A percentile compares a stretch with the other conserved stretches of the same genome.
These are phyloP conservation scores for Smittium mucronatum DNA, from an alignment of 371 early-diverging fungal genomes.

Conservation along the genomic window DNA sequence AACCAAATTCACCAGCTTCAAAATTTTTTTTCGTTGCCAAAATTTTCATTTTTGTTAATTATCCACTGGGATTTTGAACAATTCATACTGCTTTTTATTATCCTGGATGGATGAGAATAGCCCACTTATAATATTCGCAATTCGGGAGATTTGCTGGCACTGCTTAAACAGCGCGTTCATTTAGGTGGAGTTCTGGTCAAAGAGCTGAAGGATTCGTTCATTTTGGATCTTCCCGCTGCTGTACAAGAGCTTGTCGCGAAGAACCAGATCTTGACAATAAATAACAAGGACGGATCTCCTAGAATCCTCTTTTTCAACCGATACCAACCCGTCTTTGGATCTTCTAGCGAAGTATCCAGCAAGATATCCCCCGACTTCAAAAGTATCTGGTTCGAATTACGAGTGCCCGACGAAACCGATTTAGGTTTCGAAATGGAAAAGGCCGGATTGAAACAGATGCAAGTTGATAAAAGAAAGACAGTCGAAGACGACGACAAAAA, in stretches of 20 bases:
- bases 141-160: conserved; percentile 53
- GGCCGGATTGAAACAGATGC: conserved; percentile 66
- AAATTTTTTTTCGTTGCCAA: neutral
- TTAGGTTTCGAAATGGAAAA: conserved; percentile 51
- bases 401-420: conserved; percentile 63
- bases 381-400: conserved; percentile 55
- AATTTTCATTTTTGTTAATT: no score
- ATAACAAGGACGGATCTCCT: conserved; percentile 62
- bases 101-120: conserved; percentile 27
- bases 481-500: conserved; percentile 34
- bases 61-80: no score
- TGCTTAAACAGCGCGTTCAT: conserved; percentile 42
- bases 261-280: conserved; percentile 54
- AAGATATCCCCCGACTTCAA: conserved; percentile 55
- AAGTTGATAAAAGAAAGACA: conserved; percentile 55
- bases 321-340: conserved; percentile 41
- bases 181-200: conserved; percentile 66
- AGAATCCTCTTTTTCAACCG: conserved; percentile 49
- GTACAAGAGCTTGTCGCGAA: conserved; percentile 55
- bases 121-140: conserved; percentile 63
- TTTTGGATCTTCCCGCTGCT: conserved; percentile 44
- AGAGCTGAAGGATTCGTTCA: conserved; percentile 66
- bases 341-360: conserved; percentile 29
- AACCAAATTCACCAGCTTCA: neutral
- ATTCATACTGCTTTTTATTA: no score